phyloP scores from a whole-genome alignment of 306 rosid species.

The Ceratonia siliqua region DNA sequence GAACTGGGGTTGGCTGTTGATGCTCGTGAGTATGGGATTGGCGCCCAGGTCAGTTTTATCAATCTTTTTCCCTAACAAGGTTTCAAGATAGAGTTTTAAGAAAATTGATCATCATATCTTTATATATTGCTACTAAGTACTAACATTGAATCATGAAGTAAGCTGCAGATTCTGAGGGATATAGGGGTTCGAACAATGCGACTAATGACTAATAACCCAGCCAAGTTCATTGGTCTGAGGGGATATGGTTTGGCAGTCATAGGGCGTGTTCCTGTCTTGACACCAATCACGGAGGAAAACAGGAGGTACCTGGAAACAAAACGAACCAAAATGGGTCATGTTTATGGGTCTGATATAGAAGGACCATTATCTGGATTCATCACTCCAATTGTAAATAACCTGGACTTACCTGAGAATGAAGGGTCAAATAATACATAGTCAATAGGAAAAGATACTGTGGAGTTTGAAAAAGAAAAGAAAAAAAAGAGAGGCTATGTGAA shows the following conservation, averaged over 20 bases:
- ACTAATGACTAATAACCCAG: slow-evolving; percentile 85
- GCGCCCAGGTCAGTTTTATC: slow-evolving; percentile 68
- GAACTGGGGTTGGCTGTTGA: slow-evolving; percentile 86
- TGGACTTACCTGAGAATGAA: not conserved
- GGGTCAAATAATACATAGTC: slow-evolving; percentile 9
- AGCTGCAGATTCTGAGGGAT: slow-evolving; percentile 68
- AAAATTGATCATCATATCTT: not conserved
- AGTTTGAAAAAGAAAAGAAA: too few relatives aligned
- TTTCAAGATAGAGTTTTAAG: not conserved
- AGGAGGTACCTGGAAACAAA: slow-evolving; percentile 73
- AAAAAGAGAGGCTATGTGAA: too few relatives aligned
- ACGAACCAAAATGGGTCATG: slow-evolving; percentile 88
- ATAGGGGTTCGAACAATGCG: slow-evolving; percentile 77
- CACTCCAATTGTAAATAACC: slow-evolving; percentile 39
- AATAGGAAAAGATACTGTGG: not conserved
- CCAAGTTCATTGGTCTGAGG: slow-evolving; percentile 74
- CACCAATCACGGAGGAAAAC: slow-evolving; percentile 80
- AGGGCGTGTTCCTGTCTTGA: slow-evolving; percentile 79
- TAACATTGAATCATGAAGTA: not conserved
- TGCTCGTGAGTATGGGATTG: slow-evolving; percentile 83
- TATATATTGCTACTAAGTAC: too few relatives aligned
- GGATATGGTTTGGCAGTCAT: slow-evolving; percentile 85
- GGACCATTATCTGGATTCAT: slow-evolving; percentile 45
- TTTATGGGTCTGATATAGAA: slow-evolving; percentile 75
- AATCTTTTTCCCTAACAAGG: not conserved